Evolutionary conservation across 495 filamentous ascomycete species (phyloP).

Genomic region (Recurvomyces mirabilis): DNA sequence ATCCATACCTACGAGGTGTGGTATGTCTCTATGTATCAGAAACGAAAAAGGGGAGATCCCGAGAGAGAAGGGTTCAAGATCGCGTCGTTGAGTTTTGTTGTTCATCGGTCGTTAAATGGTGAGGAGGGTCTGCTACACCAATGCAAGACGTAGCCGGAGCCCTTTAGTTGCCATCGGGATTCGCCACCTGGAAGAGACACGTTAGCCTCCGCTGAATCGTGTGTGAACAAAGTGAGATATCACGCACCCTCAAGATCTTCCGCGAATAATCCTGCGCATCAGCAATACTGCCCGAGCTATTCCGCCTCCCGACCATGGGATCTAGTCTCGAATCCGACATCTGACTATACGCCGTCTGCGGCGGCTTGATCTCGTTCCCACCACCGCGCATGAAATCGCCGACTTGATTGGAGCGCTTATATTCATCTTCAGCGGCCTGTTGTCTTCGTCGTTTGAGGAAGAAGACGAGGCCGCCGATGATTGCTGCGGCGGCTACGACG

Average conservation of each 20-base stretch:
- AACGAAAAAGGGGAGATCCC: too few species aligned
- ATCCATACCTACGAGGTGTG: too few species aligned
- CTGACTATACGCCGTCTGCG: constrained; percentile 44
- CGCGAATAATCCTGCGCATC: constrained; percentile 97
- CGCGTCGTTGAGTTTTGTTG: too few species aligned
- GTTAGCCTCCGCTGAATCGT: neutral
- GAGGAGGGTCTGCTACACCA: too few species aligned
- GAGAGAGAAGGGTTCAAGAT: too few species aligned
- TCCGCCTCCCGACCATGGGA: constrained; percentile 69
- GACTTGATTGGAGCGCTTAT: constrained; percentile 60
- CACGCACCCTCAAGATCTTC: constrained; percentile 81
- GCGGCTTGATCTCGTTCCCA: constrained; percentile 39
- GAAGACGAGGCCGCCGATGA: constrained; percentile 60
- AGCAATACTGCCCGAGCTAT: constrained; percentile 94
- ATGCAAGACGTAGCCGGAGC: too few species aligned
- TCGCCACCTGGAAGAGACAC: constrained; percentile 13
- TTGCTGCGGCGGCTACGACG: constrained; percentile 55
- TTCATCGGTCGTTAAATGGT: too few species aligned
- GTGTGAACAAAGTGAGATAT: neutral
- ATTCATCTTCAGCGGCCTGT: constrained; percentile 65
- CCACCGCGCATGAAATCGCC: constrained; percentile 49
- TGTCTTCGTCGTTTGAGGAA: constrained; percentile 64
- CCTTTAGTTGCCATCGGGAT: constrained; percentile 13
- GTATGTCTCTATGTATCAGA: too few species aligned
- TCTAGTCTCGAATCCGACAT: constrained; percentile 79